phyloP scores from a whole-genome alignment of 495 filamentous ascomycete genomes.

The Neurospora tetraspora region DNA sequence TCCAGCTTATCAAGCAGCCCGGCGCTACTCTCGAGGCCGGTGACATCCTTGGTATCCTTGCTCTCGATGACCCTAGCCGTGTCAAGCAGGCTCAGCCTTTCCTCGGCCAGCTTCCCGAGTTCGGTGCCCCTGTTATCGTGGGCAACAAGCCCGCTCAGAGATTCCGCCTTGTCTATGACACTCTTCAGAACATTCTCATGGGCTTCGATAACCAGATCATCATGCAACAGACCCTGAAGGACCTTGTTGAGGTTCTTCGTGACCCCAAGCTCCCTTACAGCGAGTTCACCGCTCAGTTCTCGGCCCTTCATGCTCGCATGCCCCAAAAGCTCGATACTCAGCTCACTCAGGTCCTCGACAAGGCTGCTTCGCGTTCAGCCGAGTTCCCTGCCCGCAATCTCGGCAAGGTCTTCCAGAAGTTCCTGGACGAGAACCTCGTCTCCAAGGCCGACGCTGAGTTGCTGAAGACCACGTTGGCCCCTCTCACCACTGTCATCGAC shows the following conservation, averaged over 20 bases:
- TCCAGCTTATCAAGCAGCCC: constrained; percentile 98
- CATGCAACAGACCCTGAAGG: constrained; percentile 81
- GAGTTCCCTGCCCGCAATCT: constrained; percentile 94
- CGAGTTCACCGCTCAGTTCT: constrained; percentile 91
- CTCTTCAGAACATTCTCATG: constrained; percentile 79
- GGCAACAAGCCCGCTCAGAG: constrained; percentile 89
- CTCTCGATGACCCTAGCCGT: constrained; percentile 88
- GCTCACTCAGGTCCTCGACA: constrained; percentile 76
- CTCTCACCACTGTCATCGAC: constrained; percentile 70
- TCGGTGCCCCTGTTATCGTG: constrained; percentile 75
- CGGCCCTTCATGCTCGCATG: constrained; percentile 92
- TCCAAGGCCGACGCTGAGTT: constrained; percentile 53
- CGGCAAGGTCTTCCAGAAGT: constrained; percentile 70
- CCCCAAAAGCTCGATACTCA: constrained; percentile 79
- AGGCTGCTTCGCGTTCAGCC: constrained; percentile 57
- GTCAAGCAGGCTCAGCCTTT: constrained; percentile 98
- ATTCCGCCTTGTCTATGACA: constrained; percentile 65
- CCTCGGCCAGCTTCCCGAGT: constrained; percentile 78
- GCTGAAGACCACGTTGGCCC: constrained; percentile 64
- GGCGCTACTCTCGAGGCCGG: constrained; percentile 96
- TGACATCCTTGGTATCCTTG: constrained; percentile 96
- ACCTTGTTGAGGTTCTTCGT: constrained; percentile 80
- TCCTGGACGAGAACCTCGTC: constrained; percentile 77
- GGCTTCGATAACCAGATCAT: constrained; percentile 97
- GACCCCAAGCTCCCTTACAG: constrained; percentile 88